A percentile compares a stretch with the other conserved stretches of the same genome.
Conservation (phyloP, 306 rosid genomes). For the Gastrolobium bilobum region DNA sequence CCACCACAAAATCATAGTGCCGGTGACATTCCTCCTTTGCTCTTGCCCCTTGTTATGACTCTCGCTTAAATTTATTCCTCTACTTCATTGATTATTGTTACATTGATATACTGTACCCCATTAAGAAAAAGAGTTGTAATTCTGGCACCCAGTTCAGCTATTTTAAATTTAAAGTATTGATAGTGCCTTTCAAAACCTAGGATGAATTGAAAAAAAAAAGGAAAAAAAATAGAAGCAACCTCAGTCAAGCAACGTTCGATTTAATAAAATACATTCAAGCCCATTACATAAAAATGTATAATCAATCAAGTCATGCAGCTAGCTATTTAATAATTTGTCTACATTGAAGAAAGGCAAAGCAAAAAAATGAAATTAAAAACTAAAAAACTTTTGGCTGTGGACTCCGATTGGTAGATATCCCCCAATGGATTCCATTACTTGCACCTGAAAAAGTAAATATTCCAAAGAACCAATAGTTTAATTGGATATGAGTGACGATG, state of each 20-base stretch:
- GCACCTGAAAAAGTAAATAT: conserved; percentile 47
- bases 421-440: conserved; percentile 42
- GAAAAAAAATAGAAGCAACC: not conserved
- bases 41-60: too few relatives aligned
- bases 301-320: conserved; percentile 47
- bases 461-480: conserved; percentile 41
- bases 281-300: conserved; percentile 19
- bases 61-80: too few relatives aligned
- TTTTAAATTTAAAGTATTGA: too few relatives aligned
- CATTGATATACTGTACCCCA: too few relatives aligned
- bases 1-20: too few relatives aligned
- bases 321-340: conserved; percentile 48
- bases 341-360: conserved; percentile 40
- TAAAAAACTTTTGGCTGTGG: not conserved
- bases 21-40: too few relatives aligned
- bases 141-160: too few relatives aligned
- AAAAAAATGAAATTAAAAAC: conserved; percentile 7
- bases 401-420: conserved; percentile 33
- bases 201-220: too few relatives aligned
- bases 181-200: too few relatives aligned
- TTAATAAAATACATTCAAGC: conserved; percentile 39
- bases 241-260: conserved; percentile 40
- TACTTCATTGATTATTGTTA: too few relatives aligned
- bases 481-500: conserved; percentile 46
- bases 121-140: too few relatives aligned